Conservation (phyloP, 179 eudicot genomes). For the Silene coronaria region DNA sequence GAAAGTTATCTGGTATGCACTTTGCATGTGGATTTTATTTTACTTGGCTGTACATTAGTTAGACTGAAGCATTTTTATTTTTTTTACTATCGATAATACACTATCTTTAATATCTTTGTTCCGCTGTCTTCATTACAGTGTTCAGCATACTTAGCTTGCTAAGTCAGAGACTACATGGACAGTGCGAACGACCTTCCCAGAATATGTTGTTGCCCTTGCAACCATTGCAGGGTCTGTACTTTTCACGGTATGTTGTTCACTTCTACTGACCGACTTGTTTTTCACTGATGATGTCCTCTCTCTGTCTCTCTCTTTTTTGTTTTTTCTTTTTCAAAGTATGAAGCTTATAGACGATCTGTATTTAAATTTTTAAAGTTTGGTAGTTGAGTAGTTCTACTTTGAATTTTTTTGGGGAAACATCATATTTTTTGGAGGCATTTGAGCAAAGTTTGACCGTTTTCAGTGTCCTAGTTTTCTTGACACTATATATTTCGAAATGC, state of each 20-base stretch:
- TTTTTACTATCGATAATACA: not conserved
- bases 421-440: not conserved
- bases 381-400: not conserved
- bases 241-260: constrained; percentile 58
- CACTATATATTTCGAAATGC: not conserved
- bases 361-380: not conserved
- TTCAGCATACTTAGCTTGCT: constrained; percentile 69
- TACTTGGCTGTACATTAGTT: not conserved
- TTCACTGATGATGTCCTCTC: not conserved
- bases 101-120: not conserved
- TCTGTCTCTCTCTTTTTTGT: too few relatives aligned
- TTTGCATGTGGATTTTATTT: not conserved
- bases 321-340: not conserved
- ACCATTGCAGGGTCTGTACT: constrained; percentile 95
- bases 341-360: not conserved
- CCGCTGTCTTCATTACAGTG: constrained; percentile 47
- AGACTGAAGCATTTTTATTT: not conserved
- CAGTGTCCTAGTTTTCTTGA: not conserved
- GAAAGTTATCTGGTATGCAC: constrained; percentile 1
- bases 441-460: not conserved
- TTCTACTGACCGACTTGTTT: constrained; percentile 3
- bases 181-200: constrained; percentile 89
- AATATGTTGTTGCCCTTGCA: constrained; percentile 95
- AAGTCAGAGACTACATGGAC: constrained; percentile 93
- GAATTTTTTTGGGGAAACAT: not conserved